Percentiles rank a stretch among this genome's conserved stretches.
Evolutionary conservation across 192 early-diverging fungal species (phyloP).

Genomic region (Podila verticillata): DNA sequence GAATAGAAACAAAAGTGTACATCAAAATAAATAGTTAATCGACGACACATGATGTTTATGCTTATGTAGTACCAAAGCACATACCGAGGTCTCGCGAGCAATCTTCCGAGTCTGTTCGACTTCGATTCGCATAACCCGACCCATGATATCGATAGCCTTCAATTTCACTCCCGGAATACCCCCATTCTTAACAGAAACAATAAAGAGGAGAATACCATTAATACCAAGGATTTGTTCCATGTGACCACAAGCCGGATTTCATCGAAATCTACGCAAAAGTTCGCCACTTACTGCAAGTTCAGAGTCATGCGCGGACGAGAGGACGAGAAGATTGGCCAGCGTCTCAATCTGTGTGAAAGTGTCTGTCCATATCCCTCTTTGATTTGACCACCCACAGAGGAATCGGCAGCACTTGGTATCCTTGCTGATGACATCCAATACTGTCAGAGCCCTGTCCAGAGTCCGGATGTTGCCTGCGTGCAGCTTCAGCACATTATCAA

Average conservation of each 20-base stretch:
- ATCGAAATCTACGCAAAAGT: neutral
- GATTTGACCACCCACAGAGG: slow-evolving; percentile 26
- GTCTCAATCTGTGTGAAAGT: slow-evolving; percentile 17
- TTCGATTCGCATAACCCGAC: neutral
- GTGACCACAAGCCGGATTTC: neutral
- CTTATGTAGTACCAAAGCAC: neutral
- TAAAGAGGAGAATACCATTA: neutral
- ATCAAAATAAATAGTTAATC: neutral
- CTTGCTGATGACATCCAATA: slow-evolving; percentile 13
- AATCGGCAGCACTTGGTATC: slow-evolving; percentile 24
- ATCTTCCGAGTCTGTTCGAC: slow-evolving; percentile 30
- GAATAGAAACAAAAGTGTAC: neutral
- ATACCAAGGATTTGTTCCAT: too few relatives aligned
- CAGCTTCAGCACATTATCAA: slow-evolving; percentile 10
- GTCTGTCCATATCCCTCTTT: slow-evolving; percentile 10
- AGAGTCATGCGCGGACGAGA: neutral
- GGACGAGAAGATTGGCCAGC: neutral
- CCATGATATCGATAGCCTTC: slow-evolving; percentile 18
- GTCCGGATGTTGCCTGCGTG: slow-evolving; percentile 5
- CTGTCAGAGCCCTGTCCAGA: neutral
- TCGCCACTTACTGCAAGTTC: neutral
- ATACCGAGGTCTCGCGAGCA: slow-evolving; percentile 15
- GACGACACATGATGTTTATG: neutral
- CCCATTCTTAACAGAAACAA: slow-evolving; percentile 12
- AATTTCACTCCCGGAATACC: slow-evolving; percentile 15